Evolutionary conservation across 495 filamentous ascomycete species (phyloP).

Genomic region (Penicillium coprophilum): DNA sequence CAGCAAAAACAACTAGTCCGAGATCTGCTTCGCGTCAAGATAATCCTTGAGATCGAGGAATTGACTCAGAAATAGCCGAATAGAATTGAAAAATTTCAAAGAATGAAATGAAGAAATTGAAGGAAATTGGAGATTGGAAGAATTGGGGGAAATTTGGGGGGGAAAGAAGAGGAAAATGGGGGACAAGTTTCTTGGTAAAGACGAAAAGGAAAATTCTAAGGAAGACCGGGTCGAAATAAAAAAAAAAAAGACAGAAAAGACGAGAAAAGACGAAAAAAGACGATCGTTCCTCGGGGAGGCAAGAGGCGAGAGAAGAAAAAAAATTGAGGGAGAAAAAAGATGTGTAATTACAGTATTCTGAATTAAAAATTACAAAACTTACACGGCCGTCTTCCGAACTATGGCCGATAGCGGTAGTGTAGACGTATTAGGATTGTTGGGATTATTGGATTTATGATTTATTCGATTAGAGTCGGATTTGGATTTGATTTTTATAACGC

Average conservation of each 20-base stretch:
- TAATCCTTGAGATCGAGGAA: constrained; percentile 11
- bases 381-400: constrained; percentile 10
- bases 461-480: not conserved
- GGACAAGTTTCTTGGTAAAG: constrained; percentile 32
- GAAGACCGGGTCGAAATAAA: constrained; percentile 14
- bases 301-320: constrained; percentile 27
- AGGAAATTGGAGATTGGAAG: constrained; percentile 4
- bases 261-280: constrained; percentile 30
- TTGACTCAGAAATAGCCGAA: not conserved
- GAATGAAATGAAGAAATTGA: constrained; percentile 21
- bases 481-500: not conserved
- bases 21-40: constrained; percentile 48
- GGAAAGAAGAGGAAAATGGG: constrained; percentile 15
- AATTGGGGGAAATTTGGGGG: constrained; percentile 3
- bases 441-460: not conserved
- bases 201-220: constrained; percentile 27
- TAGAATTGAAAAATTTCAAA: not conserved
- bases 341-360: not conserved
- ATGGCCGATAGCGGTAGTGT: constrained; percentile 8
- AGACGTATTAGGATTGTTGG: not conserved
- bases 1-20: constrained; percentile 41
- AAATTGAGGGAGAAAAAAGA: constrained; percentile 5
- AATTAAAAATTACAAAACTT: not conserved
- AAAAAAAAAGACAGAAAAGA: constrained; percentile 29
- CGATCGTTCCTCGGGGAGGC: constrained; percentile 41